Base-by-base conservation (phyloP, 1,139 yeast genomes). In the Yarrowia galli region DNA sequence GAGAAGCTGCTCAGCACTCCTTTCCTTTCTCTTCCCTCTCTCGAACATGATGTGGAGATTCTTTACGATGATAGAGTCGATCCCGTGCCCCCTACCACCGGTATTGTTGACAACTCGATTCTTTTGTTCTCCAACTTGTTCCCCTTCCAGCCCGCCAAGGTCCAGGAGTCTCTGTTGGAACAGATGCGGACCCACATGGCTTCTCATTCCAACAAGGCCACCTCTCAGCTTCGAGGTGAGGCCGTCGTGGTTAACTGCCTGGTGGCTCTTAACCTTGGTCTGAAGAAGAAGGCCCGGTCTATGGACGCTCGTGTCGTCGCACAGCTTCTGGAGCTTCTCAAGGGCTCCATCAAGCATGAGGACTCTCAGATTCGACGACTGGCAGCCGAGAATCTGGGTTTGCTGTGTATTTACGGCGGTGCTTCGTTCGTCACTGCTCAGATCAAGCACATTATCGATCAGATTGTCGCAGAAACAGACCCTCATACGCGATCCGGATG, bases 151-250 rank as follows among this genome's bases (percentile, higher is more conserved):
- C 86, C 93, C n/a, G 78, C 86, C 12, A 91, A 92, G 71, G 89
- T 95, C 68, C 98, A 95, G 74, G 88, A 89, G 69, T 92, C 98
- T 1, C 82, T 95, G 45, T 78, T 95, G 61, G 98, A 93, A 72
- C 92, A 89, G 70, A 79, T 95, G 70, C 83, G 93, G 72, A 81
- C 87, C 3, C 85, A 88, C 9, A 72, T 86, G 48, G 66, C 70
- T 20, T 54, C 73, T 6, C 68, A 75, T 3, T 69, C 71, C 13
- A 65, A 54, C 42, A 56, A 69, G 22, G 53, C 67, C 13, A 43
- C 64, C 5, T 58, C 64, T 3, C 64, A 58, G 28, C 43, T 66
- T 7, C 77, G 77, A 35, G 67, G 58, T 10, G 69, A 69, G 1
- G 91, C 95, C 0, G 81, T 89, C 13, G 78, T 83, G 9, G 81